Percentiles rank a stretch among this genome's conserved stretches.
phyloP scores from a whole-genome alignment of 306 rosid species.

The Cicer judaicum region DNA sequence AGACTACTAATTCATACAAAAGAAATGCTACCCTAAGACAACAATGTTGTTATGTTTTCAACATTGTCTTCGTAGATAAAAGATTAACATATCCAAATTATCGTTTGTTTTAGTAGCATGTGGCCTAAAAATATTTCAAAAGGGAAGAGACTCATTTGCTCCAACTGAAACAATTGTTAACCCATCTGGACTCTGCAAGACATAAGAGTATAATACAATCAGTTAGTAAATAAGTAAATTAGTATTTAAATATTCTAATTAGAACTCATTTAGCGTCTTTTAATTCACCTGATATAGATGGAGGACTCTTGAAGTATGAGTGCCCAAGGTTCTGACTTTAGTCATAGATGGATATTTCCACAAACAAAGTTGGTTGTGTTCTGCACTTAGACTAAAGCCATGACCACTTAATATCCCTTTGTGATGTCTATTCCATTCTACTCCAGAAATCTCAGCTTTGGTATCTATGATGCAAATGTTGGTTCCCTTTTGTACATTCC shows the following conservation, averaged over 20 bases:
- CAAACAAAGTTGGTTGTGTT: too few species aligned
- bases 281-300: slow-evolving; percentile 61
- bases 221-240: background rate
- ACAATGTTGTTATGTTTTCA: slow-evolving; percentile 26
- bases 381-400: too few species aligned
- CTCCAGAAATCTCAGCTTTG: too few species aligned
- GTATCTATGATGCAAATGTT: too few species aligned
- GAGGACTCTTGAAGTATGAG: too few species aligned
- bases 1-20: background rate
- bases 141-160: slow-evolving; percentile 76
- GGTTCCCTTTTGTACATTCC: too few species aligned
- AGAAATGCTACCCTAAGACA: background rate
- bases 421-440: too few species aligned
- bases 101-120: slow-evolving; percentile 40
- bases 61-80: slow-evolving; percentile 62
- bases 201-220: background rate
- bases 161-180: slow-evolving; percentile 74
- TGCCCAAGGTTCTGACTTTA: too few species aligned
- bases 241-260: background rate
- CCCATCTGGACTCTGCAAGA: slow-evolving; percentile 80
- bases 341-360: too few species aligned
- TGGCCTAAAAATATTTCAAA: slow-evolving; percentile 79
- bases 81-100: slow-evolving; percentile 54
- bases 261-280: background rate
- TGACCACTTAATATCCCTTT: too few species aligned